Evolutionary conservation across 2,329 filamentous ascomycete genomes (phyloP).

Genomic region (Aureobasidium sp.): DNA sequence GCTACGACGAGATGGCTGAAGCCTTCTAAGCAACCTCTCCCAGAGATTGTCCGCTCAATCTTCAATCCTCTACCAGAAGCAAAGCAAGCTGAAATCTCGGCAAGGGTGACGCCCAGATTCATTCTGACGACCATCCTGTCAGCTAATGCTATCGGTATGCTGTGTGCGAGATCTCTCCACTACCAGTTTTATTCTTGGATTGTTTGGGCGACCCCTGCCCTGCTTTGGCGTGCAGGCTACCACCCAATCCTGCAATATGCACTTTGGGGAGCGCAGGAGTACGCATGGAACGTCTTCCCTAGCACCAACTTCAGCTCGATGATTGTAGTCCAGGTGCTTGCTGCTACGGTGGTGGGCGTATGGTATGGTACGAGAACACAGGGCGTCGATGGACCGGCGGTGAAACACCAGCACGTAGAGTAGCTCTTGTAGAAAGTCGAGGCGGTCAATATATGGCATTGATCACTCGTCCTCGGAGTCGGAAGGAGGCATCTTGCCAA

Average conservation of each 20-base stretch:
- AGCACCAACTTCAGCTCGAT: constrained; percentile 61
- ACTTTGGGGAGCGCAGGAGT: constrained; percentile 75
- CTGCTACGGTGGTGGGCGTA: constrained; percentile 55
- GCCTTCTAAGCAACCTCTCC: constrained; percentile 54
- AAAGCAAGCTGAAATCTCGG: constrained; percentile 52
- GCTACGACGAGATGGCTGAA: constrained; percentile 63
- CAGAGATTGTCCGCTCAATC: constrained; percentile 47
- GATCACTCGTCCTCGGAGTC: constrained; percentile 61
- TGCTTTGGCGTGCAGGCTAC: constrained; percentile 71
- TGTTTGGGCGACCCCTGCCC: constrained; percentile 79
- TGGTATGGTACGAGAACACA: constrained; percentile 51
- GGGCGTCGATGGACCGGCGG: constrained; percentile 22
- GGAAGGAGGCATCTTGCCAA: constrained; percentile 78
- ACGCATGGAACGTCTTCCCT: constrained; percentile 92
- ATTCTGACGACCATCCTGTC: constrained; percentile 70
- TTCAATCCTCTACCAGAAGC: constrained; percentile 39
- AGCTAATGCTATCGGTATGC: constrained; percentile 69
- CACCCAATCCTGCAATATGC: constrained; percentile 60
- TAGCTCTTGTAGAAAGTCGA: not conserved
- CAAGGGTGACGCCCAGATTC: constrained; percentile 61
- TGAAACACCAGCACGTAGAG: constrained; percentile 18
- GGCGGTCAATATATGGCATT: not conserved
- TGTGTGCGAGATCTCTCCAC: constrained; percentile 82
- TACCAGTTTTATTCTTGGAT: constrained; percentile 95
- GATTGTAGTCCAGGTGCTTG: constrained; percentile 64